Evolutionary conservation across 2,329 filamentous ascomycete species (phyloP), one percentile per base, ranked within the genome.

Genomic region (Aspergillus thermomutatus): DNA sequence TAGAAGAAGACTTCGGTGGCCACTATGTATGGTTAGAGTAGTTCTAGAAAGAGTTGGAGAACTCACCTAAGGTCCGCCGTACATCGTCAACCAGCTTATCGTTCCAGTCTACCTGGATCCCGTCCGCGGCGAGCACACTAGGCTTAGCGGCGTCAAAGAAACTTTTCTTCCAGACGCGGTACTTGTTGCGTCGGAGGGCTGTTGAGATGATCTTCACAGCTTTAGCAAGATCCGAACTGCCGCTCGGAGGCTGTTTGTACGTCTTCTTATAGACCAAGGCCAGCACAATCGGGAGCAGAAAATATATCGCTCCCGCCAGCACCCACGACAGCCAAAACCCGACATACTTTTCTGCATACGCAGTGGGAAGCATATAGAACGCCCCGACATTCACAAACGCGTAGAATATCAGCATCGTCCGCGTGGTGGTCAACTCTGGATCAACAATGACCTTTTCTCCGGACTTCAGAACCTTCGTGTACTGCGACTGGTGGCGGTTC

Each of bases 361-460:
- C 68, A 4, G 74, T 75, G 8, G 75, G 70, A 17, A 78, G 58
- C 53, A 64, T 64, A 56, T 65, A 70, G 55, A 75, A 70, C 11
- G 70, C 71, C 26, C 73, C 73, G 1, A 74, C 56, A 21, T 70
- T 70, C 17, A 70, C 58, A 14, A 70, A 63, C 0, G 64, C 62
- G 46, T 76, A 76, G 57, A 75, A 76, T 19, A 71, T 60, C 0
- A 75, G 60, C 67, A 71, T 69, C 8, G 69, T 67, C 3, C 73
- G 66, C 26, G 69, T 72, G 2, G 77, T 68, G 0, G 78, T 80
- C 2, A 71, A 68, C 59, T 79, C 77, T 0, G 78, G 79, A 51
- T 81, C 79, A 17, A 80, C 75, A 28, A 81, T 74, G 28, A 79
- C 76, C 55, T 72, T 73, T 59, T 80, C 78, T 1, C 78, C 78